These are phyloP conservation scores for Hypseocharis bilobata DNA, from an alignment of 441 rosid genomes.

Conservation along the genomic window DNA sequence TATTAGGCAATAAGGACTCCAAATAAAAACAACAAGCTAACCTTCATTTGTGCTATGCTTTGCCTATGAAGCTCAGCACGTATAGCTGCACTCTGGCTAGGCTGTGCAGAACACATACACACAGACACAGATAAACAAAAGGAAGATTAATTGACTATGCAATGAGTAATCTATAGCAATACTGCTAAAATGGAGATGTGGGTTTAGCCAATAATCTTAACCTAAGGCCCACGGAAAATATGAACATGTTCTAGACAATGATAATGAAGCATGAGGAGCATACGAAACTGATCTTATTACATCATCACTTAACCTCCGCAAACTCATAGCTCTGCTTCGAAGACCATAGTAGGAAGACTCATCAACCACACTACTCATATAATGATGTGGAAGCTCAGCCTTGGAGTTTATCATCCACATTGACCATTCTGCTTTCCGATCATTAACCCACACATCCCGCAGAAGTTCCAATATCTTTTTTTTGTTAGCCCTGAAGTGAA, in stretches of 20 bases:
- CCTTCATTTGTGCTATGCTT: conserved; percentile 89
- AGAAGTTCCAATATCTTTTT: conserved; percentile 53
- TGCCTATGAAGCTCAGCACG: conserved; percentile 92
- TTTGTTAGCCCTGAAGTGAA: conserved; percentile 49
- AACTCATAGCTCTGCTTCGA: conserved; percentile 48
- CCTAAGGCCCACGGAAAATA: not conserved
- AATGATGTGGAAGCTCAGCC: conserved; percentile 87
- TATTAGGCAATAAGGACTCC: not conserved
- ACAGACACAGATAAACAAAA: not conserved
- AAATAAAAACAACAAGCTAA: conserved; percentile 24
- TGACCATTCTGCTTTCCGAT: conserved; percentile 91
- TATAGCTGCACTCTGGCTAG: conserved; percentile 59
- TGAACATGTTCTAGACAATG: not conserved
- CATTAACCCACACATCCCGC: conserved; percentile 58
- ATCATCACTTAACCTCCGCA: conserved; percentile 57
- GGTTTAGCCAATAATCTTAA: not conserved
- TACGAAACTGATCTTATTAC: conserved; percentile 27
- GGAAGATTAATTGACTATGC: conserved; percentile 17
- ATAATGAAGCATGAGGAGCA: conserved; percentile 10
- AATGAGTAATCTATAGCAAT: conserved; percentile 2
- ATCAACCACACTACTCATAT: conserved; percentile 56
- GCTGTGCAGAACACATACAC: conserved; percentile 36
- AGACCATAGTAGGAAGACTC: conserved; percentile 39
- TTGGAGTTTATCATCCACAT: conserved; percentile 91
- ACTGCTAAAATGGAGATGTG: not conserved